These are phyloP conservation scores for Hansenula sp. DNA, from an alignment of 1,139 yeast genomes.

Conservation along the genomic window DNA sequence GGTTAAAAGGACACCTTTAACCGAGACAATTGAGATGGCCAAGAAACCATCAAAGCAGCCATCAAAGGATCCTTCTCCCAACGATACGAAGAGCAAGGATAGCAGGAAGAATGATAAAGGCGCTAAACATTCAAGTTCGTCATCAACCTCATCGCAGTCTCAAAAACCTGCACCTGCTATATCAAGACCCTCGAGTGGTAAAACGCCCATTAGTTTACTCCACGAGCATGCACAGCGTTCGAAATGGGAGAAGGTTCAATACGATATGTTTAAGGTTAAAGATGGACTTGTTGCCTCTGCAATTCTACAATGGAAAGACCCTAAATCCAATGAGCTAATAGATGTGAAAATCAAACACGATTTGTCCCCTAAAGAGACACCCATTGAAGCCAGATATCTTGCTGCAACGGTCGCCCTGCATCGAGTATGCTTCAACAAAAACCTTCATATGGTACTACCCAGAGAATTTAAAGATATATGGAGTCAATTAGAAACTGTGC, in stretches of 20 bases:
- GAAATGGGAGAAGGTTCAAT: slow-evolving; percentile 84
- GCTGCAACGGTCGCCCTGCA: slow-evolving; percentile 88
- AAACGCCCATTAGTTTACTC: slow-evolving; percentile 79
- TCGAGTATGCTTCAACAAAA: slow-evolving; percentile 74
- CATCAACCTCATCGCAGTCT: slow-evolving; percentile 5
- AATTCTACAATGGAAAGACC: slow-evolving; percentile 65
- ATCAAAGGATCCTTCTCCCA: background rate
- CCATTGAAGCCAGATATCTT: slow-evolving; percentile 84
- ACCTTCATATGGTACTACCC: slow-evolving; percentile 83
- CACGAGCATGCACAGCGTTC: slow-evolving; percentile 86
- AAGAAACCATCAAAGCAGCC: slow-evolving; percentile 5
- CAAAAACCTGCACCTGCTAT: slow-evolving; percentile 37
- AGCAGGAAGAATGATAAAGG: slow-evolving; percentile 14
- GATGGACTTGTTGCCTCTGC: slow-evolving; percentile 62
- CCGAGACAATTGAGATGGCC: slow-evolving; percentile 3
- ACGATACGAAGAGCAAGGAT: background rate
- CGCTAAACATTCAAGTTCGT: slow-evolving; percentile 13
- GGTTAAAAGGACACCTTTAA: no score
- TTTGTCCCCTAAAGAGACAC: slow-evolving; percentile 44
- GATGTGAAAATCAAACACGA: slow-evolving; percentile 44
- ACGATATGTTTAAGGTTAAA: slow-evolving; percentile 55
- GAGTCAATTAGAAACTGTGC: slow-evolving; percentile 61
- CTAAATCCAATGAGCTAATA: slow-evolving; percentile 70
- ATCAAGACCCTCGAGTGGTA: slow-evolving; percentile 74
- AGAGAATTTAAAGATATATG: slow-evolving; percentile 76